Conservation (phyloP, 495 filamentous ascomycete genomes). For the Penicillium psychrofluorescens region DNA sequence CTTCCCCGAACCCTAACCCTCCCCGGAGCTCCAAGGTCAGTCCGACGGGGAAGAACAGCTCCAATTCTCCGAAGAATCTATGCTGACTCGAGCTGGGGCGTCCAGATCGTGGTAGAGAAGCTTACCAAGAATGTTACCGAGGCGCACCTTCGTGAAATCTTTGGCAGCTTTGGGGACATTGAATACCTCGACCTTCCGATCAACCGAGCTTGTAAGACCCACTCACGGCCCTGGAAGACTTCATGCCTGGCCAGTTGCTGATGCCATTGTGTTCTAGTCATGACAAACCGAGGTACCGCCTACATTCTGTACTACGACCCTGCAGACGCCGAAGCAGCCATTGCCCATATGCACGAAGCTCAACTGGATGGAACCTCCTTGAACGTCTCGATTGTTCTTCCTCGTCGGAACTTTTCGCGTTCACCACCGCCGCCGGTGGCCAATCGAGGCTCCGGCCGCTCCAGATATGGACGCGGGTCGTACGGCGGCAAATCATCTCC, state of each 20-base stretch:
- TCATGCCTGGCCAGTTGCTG: not conserved
- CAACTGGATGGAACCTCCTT: slow-evolving; percentile 84
- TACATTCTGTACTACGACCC: slow-evolving; percentile 81
- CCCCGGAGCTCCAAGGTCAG: slow-evolving; percentile 54
- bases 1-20: slow-evolving; percentile 30
- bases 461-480: slow-evolving; percentile 26
- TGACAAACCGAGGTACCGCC: slow-evolving; percentile 86
- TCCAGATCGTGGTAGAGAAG: slow-evolving; percentile 89
- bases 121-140: slow-evolving; percentile 93
- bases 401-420: slow-evolving; percentile 57
- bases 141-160: slow-evolving; percentile 83
- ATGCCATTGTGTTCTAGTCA: slow-evolving; percentile 45
- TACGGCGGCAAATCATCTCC: slow-evolving; percentile 20
- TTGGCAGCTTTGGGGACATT: slow-evolving; percentile 81
- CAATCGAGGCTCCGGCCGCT: slow-evolving; percentile 20
- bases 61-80: not conserved
- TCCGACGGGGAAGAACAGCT: not conserved
- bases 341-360: slow-evolving; percentile 97
- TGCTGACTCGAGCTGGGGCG: slow-evolving; percentile 5
- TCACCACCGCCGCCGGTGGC: slow-evolving; percentile 40
- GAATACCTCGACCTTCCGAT: slow-evolving; percentile 81
- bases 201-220: slow-evolving; percentile 68
- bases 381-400: slow-evolving; percentile 89
- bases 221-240: not conserved
- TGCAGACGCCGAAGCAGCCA: slow-evolving; percentile 77